These are phyloP conservation scores for Daldinia vernicosa DNA, from an alignment of 495 filamentous ascomycete species.

Conservation along the genomic window DNA sequence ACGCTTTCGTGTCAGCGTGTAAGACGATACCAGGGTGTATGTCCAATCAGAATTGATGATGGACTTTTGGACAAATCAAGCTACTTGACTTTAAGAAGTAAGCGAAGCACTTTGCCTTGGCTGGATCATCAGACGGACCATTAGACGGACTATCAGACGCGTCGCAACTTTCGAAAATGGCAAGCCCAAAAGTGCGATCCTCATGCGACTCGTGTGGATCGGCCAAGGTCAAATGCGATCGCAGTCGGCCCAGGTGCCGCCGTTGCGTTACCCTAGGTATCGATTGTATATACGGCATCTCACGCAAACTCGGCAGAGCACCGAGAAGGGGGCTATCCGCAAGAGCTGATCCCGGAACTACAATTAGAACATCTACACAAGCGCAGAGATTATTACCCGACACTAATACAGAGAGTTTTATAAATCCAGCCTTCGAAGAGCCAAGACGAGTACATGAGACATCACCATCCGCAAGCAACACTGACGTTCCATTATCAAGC, in stretches of 20 bases:
- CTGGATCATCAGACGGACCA: neutral
- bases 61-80: too few species aligned
- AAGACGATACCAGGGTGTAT: too few species aligned
- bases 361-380: neutral
- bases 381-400: neutral
- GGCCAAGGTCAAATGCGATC: neutral
- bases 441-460: neutral
- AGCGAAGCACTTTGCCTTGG: too few species aligned
- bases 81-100: too few species aligned
- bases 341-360: neutral
- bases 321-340: neutral
- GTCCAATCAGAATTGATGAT: too few species aligned
- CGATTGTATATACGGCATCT: neutral
- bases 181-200: neutral
- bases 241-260: neutral
- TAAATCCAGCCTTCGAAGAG: neutral
- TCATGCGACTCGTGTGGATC: neutral
- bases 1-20: too few species aligned
- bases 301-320: neutral
- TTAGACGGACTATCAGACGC: neutral
- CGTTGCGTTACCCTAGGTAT: neutral
- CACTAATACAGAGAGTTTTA: neutral
- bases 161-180: neutral
- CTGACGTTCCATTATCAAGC: neutral
- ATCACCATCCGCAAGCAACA: neutral